Evolutionary conservation across 2,329 filamentous ascomycete genomes (phyloP).

Genomic region (Fusarium longipes): DNA sequence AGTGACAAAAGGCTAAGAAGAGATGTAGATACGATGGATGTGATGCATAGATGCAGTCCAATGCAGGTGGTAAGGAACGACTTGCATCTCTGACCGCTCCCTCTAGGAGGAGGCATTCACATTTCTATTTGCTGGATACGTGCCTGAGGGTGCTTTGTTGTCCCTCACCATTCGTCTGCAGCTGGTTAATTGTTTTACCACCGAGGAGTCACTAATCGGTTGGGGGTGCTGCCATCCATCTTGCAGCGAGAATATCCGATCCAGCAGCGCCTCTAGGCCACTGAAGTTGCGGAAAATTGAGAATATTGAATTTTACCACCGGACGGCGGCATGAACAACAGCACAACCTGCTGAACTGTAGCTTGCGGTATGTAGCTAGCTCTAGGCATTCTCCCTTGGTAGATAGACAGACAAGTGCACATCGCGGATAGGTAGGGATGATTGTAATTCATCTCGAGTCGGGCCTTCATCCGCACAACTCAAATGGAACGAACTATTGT

Average conservation of each 20-base stretch:
- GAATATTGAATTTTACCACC: conserved; percentile 30
- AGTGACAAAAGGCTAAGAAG: conserved; percentile 13
- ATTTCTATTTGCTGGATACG: conserved; percentile 23
- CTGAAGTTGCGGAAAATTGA: conserved; percentile 11
- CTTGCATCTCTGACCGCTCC: conserved; percentile 35
- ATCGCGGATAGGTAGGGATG: not conserved
- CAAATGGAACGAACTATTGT: not conserved
- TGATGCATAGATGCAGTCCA: conserved; percentile 28
- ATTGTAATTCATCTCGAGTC: not conserved
- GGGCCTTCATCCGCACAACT: conserved; percentile 4
- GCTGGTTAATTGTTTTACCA: conserved; percentile 25
- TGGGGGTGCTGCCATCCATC: conserved; percentile 11
- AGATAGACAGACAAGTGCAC: conserved; percentile 11
- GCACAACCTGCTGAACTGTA: not conserved
- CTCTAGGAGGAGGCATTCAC: conserved; percentile 18
- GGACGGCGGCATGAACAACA: conserved; percentile 25
- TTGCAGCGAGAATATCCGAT: conserved; percentile 31
- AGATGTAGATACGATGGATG: conserved; percentile 26
- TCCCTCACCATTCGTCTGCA: conserved; percentile 11
- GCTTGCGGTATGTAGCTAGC: not conserved
- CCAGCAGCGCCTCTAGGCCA: conserved; percentile 17
- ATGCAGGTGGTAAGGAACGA: conserved; percentile 27
- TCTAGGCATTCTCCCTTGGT: not conserved
- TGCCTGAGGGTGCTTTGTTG: conserved; percentile 19
- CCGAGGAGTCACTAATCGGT: conserved; percentile 24